phyloP scores from a whole-genome alignment of 1,284 basidiomycete species.

The Leccinum angustisporum region DNA sequence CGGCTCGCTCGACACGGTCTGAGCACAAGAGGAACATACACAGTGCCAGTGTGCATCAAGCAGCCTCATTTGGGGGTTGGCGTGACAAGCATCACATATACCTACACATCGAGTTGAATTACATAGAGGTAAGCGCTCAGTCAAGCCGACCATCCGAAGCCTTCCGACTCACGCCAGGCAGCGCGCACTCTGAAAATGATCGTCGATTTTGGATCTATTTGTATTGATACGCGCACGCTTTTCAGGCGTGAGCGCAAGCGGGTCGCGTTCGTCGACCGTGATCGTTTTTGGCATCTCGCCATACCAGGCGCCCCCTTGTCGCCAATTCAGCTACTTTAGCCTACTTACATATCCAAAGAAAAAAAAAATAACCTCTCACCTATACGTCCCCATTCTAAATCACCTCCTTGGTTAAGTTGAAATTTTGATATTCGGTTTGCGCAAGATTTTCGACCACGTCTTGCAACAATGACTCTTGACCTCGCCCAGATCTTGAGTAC shows the following conservation, averaged over 20 bases:
- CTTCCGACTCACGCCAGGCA: conserved; percentile 61
- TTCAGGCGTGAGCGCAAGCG: conserved; percentile 41
- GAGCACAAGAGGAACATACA: conserved; percentile 73
- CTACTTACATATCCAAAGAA: neutral
- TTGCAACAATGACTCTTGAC: conserved; percentile 88
- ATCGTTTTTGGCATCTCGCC: conserved; percentile 77
- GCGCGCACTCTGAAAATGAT: conserved; percentile 72
- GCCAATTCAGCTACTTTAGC: conserved; percentile 37
- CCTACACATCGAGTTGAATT: conserved; percentile 38
- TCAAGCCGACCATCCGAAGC: conserved; percentile 52
- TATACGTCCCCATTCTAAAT: conserved; percentile 81
- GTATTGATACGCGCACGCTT: conserved; percentile 38
- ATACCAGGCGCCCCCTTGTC: conserved; percentile 82
- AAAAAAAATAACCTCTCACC: conserved; percentile 42
- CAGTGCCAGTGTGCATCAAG: conserved; percentile 48
- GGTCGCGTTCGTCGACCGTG: conserved; percentile 28
- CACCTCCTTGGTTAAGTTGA: conserved; percentile 87
- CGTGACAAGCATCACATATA: conserved; percentile 66
- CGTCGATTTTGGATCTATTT: conserved; percentile 58
- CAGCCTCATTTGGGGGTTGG: conserved; percentile 53
- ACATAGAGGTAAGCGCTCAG: neutral
- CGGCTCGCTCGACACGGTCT: conserved; percentile 54
- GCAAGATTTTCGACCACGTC: conserved; percentile 85
- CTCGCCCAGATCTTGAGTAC: conserved; percentile 82
- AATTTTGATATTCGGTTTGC: conserved; percentile 86